Evolutionary conservation across 2,329 filamentous ascomycete genomes (phyloP), one percentile per base, ranked within the genome.

Genomic region (Trichoderma sp.): DNA sequence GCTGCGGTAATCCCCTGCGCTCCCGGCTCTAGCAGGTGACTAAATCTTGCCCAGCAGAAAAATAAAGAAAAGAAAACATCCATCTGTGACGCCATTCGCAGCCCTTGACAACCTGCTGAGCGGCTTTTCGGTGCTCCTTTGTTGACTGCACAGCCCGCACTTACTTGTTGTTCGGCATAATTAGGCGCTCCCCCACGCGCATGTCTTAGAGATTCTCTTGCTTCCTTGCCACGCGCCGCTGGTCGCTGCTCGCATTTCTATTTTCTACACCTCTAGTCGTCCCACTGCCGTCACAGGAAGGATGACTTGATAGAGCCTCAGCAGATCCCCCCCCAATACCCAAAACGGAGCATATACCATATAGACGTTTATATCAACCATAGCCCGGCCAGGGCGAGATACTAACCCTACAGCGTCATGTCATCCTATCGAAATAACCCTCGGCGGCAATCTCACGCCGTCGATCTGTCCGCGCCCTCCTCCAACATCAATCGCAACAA

Each of bases 361-460:
- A 59, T 37, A 59, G 64, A 56, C 30, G 64, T 30, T 66, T 51
- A 34, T 46, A 34, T 30, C 60, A 18, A 55, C 32, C 59, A 68
- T 70, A 69, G 71, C 70, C 68, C 66, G 61, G 67, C 72, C 68
- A 54, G 72, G 70, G 71, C 72, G 69, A 73, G 69, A 26, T n/a
- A 59, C 34, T 34, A 43, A 37, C 43, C 39, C 34, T 71, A 73
- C 73, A 71, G 68, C 72, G 73, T 73, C 73, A 76, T 74, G 74
- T 89, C 87, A 83, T 87, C 86, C 79, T 83, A 85, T 81, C 84
- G 85, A 69, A 82, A 83, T 72, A 86, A 87, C 76, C 84, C 86
- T 66, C 83, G 89, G 69, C 84, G 86, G 73, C 86, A 89, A 77
- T 83, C 85, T 72, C 83, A 84, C 70, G 85, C 83, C 66, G 76